Conservation (phyloP, 2,329 filamentous ascomycete genomes). For the Alternaria postmessia region DNA sequence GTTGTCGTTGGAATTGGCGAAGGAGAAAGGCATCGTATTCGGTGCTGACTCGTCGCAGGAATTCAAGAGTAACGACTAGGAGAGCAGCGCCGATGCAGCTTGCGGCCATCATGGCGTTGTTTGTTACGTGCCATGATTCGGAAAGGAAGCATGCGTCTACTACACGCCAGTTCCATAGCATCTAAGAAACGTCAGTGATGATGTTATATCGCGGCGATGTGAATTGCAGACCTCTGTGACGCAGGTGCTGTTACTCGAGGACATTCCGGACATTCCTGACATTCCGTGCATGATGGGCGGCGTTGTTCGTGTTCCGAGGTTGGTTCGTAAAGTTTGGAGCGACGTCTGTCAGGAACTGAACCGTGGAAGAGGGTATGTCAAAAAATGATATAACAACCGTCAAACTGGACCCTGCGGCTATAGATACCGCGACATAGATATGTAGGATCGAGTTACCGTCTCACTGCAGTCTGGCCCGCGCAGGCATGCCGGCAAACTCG, state of each 20-base stretch:
- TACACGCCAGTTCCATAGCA: slow-evolving; percentile 83
- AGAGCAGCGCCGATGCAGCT: slow-evolving; percentile 80
- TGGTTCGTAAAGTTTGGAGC: neutral
- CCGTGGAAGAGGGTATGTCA: neutral
- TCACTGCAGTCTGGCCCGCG: slow-evolving; percentile 11
- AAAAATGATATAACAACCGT: neutral
- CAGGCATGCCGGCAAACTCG: slow-evolving; percentile 12
- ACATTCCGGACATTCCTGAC: slow-evolving; percentile 15
- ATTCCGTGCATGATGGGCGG: slow-evolving; percentile 27
- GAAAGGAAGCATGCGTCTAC: slow-evolving; percentile 76
- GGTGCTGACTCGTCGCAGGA: slow-evolving; percentile 72
- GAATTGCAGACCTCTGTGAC: slow-evolving; percentile 50
- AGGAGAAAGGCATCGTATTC: slow-evolving; percentile 76
- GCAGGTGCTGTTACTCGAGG: slow-evolving; percentile 39
- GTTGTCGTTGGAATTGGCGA: slow-evolving; percentile 57
- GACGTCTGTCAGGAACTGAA: neutral
- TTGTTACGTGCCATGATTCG: slow-evolving; percentile 72
- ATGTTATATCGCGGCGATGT: neutral
- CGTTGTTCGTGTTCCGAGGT: neutral
- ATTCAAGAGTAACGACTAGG: slow-evolving; percentile 76
- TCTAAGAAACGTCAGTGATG: slow-evolving; percentile 57
- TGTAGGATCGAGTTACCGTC: slow-evolving; percentile 19
- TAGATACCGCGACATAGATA: slow-evolving; percentile 18
- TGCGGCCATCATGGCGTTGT: slow-evolving; percentile 76
- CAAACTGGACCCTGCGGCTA: neutral